Percentiles rank a stretch among this genome's conserved stretches.
Conservation (phyloP, 108 stramenopile genomes). For the Nitzschia palea region DNA sequence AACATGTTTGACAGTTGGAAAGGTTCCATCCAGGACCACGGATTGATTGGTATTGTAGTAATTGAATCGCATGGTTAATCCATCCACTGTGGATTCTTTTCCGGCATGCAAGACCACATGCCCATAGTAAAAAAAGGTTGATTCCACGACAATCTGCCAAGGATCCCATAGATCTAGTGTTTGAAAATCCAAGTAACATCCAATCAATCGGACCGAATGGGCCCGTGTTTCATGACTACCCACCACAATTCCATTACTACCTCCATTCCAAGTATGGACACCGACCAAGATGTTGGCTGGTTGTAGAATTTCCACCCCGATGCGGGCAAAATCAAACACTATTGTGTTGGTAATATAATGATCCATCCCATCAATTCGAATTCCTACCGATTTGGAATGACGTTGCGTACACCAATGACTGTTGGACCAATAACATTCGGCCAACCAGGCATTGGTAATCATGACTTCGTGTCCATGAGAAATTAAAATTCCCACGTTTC, state of each 20-base stretch:
- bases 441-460: constrained; percentile 16
- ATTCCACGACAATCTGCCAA: constrained; percentile 1
- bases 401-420: neutral
- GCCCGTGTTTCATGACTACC: neutral
- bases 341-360: constrained; percentile 10
- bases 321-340: constrained; percentile 3
- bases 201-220: neutral
- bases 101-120: constrained; percentile 12
- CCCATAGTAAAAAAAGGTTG: constrained; percentile 14
- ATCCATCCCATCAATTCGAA: constrained; percentile 2
- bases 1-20: neutral
- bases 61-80: constrained; percentile 18
- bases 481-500: neutral
- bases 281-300: constrained; percentile 8
- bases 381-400: constrained; percentile 3
- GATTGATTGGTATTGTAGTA: constrained; percentile 16
- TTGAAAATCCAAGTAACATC: constrained; percentile 16
- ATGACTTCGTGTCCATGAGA: constrained; percentile 7
- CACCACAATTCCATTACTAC: constrained; percentile 7
- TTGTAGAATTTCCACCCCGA: constrained; percentile 4
- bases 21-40: constrained; percentile 15
- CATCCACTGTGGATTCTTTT: neutral
- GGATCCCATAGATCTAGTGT: constrained; percentile 19
- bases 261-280: constrained; percentile 24
- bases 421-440: constrained; percentile 18